These are phyloP conservation scores for Anthoceros angustus DNA, from an alignment of 225 moss, liverwort and hornwort species.

Conservation along the genomic window DNA sequence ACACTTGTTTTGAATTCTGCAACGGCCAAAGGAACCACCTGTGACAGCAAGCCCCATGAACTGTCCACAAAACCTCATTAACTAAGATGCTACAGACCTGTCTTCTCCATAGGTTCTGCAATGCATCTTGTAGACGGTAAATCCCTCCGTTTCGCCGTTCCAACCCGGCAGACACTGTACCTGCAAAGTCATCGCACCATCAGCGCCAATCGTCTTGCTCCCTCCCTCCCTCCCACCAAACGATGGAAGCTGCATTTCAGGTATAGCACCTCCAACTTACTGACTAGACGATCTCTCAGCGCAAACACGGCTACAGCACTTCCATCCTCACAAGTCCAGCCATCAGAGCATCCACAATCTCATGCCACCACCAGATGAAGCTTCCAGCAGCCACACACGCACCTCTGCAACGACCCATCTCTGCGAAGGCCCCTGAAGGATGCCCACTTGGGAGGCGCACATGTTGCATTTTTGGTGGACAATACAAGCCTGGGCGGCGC, in stretches of 20 bases:
- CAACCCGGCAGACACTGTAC: not conserved
- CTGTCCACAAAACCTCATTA: too few relatives aligned
- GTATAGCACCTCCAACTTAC: not conserved
- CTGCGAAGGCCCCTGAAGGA: not conserved
- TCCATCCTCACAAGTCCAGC: not conserved
- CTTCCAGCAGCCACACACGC: not conserved
- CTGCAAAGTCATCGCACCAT: not conserved
- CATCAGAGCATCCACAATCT: not conserved
- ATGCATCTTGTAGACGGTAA: not conserved
- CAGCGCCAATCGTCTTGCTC: not conserved
- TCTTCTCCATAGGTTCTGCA: constrained; percentile 1
- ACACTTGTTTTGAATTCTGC: constrained; percentile 62
- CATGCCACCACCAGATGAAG: not conserved
- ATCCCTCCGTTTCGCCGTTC: not conserved
- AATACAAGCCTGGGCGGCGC: not conserved
- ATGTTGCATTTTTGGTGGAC: not conserved
- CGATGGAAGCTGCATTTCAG: not conserved
- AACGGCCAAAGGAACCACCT: not conserved
- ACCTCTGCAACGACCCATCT: not conserved
- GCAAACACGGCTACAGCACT: not conserved
- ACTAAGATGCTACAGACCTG: not conserved
- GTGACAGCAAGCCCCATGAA: too few relatives aligned
- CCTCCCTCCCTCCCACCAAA: not conserved
- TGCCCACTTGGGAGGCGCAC: not conserved
- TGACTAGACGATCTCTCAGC: not conserved